These are phyloP conservation scores for Stylosanthes scabra DNA, from an alignment of 331 rosid genomes.

Conservation along the genomic window DNA sequence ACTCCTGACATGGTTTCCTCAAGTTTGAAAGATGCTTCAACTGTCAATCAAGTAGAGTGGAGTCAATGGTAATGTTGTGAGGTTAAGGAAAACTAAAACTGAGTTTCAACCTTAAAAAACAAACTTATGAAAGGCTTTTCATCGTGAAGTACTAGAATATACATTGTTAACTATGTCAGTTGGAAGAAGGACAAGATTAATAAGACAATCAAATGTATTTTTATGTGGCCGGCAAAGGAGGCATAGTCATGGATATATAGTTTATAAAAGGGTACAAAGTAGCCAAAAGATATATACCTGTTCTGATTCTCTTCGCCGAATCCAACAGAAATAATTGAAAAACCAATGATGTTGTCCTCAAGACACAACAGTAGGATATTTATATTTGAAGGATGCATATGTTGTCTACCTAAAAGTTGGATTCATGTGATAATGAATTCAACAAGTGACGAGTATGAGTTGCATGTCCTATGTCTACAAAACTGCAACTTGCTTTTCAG, in stretches of 20 bases:
- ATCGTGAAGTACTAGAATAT: slow-evolving; percentile 37
- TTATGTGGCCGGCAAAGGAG: slow-evolving; percentile 43
- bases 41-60: too few relatives aligned
- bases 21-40: not conserved
- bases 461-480: slow-evolving; percentile 6
- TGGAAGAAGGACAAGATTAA: slow-evolving; percentile 2
- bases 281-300: too few relatives aligned
- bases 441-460: not conserved
- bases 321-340: slow-evolving; percentile 27
- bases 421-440: not conserved
- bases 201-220: not conserved
- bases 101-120: slow-evolving; percentile 27
- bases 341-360: slow-evolving; percentile 22
- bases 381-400: not conserved
- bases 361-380: not conserved
- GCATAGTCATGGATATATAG: not conserved
- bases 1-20: slow-evolving; percentile 54
- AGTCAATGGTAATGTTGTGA: too few relatives aligned
- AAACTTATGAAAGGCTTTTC: slow-evolving; percentile 32
- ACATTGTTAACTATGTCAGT: slow-evolving; percentile 44
- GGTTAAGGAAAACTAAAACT: slow-evolving; percentile 14
- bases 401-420: too few relatives aligned
- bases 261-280: too few relatives aligned
- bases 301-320: slow-evolving; percentile 6
- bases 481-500: slow-evolving; percentile 2